These are phyloP conservation scores for Exidia glandulosa DNA, from an alignment of 768 basidiomycete species.

Conservation along the genomic window DNA sequence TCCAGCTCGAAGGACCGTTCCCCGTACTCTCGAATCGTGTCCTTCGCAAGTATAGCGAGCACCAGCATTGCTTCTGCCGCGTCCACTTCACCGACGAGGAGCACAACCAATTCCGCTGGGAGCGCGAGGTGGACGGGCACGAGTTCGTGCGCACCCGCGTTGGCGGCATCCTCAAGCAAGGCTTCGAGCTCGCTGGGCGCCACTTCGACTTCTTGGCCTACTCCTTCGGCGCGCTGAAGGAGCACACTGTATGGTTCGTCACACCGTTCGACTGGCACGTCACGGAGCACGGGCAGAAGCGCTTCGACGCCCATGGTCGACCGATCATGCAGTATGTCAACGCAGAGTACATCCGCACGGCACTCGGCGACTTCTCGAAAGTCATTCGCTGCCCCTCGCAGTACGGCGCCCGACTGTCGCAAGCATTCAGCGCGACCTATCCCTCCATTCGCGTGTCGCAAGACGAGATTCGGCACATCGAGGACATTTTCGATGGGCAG, in stretches of 20 bases:
- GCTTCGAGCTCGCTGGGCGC: conserved; percentile 61
- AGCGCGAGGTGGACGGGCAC: conserved; percentile 48
- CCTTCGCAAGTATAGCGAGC: conserved; percentile 52
- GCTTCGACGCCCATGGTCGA: not conserved
- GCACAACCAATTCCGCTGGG: conserved; percentile 58
- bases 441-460: conserved; percentile 49
- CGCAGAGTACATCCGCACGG: conserved; percentile 46
- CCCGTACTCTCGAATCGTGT: conserved; percentile 69
- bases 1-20: conserved; percentile 68
- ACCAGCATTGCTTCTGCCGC: conserved; percentile 61
- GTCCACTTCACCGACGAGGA: conserved; percentile 85
- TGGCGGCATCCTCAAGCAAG: conserved; percentile 43
- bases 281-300: conserved; percentile 23
- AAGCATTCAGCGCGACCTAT: conserved; percentile 77
- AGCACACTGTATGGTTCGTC: conserved; percentile 80
- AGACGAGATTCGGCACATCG: conserved; percentile 47
- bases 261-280: conserved; percentile 44
- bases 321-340: conserved; percentile 21
- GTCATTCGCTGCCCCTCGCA: conserved; percentile 56
- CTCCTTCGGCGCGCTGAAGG: conserved; percentile 66
- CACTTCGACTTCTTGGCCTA: conserved; percentile 75
- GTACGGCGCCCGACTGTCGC: conserved; percentile 72
- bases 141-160: conserved; percentile 49
- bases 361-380: conserved; percentile 56
- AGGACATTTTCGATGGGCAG: conserved; percentile 47